Percentiles rank a stretch among this genome's conserved stretches.
Evolutionary conservation across 1,284 basidiomycete species (phyloP).

Genomic region (Stereum hirsutum): DNA sequence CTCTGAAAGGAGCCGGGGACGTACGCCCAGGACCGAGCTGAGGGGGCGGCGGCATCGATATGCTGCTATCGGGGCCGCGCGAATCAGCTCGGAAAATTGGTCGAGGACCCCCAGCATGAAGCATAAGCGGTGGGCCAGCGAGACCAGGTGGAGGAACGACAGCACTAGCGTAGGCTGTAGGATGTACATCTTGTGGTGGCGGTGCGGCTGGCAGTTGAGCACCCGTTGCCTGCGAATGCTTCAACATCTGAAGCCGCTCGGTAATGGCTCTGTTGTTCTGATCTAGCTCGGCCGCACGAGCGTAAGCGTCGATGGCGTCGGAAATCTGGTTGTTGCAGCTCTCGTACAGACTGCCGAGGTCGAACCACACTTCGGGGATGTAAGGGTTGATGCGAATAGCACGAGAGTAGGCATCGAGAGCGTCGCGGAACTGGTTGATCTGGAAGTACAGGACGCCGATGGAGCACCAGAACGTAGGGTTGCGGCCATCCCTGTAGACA

Average conservation of each 20-base stretch:
- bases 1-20: conserved; percentile 63
- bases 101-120: conserved; percentile 40
- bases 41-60: conserved; percentile 53
- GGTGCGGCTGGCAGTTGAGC: conserved; percentile 76
- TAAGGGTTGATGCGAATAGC: conserved; percentile 98
- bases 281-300: conserved; percentile 85
- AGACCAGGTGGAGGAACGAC: conserved; percentile 53
- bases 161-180: conserved; percentile 81
- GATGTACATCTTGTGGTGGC: conserved; percentile 90
- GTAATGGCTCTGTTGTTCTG: conserved; percentile 74
- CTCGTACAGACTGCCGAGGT: conserved; percentile 94
- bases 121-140: conserved; percentile 49
- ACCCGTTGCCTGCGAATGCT: conserved; percentile 76
- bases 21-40: conserved; percentile 30
- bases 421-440: conserved; percentile 98
- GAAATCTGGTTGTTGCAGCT: conserved; percentile 99
- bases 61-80: conserved; percentile 38
- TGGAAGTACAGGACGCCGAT: conserved; percentile 99
- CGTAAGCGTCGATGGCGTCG: conserved; percentile 98
- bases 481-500: conserved; percentile 96
- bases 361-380: conserved; percentile 99
- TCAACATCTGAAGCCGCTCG: conserved; percentile 68
- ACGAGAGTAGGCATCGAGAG: conserved; percentile 95
- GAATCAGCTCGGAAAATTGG: conserved; percentile 60
- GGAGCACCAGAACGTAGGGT: conserved; percentile 99